Evolutionary conservation across 441 rosid species (phyloP), one percentile per base, ranked within the genome.

Genomic region (Corymbia citriodora): DNA sequence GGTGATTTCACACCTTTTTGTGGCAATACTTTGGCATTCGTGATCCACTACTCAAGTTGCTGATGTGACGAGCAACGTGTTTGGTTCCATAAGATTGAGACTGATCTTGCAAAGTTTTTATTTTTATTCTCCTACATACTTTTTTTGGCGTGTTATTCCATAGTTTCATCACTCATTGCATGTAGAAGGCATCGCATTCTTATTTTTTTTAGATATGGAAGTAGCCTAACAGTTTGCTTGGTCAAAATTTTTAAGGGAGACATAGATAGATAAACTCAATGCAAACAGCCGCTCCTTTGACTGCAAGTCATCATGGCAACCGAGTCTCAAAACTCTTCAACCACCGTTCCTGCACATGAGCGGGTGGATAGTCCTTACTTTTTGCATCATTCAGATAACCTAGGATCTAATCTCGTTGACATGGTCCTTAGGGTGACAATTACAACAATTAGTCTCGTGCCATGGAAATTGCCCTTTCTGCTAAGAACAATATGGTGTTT

Each of bases 311-410:
- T 6, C 13, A 9, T 23, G 29, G 29, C 63, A 57, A 9, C 3
- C 2, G 0, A 57, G 29, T 57, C 63, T 57, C 0, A 57, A 57
- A 12, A 27, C 63, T 57, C 29, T 57, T 57, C 13, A 57, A 2
- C 63, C 4, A 57, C 4, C 0, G 9, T 9, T 57, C 63, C 13
- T 6, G 4, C 4, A 21, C 27, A 9, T 23, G 63, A 57, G 63
- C 0, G 1, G 29, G 2, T 2, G 29, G 6, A 57, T 1, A 57
- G 0, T 12, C 13, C 29, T 9, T 57, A 23, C 23, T 57, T 9
- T 57, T 21, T 23, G 13, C 63, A 57, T 57, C 13, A 11, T 57
- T 57, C 0, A 9, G 1, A 57, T 57, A 57, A 57, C 63, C 29
- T 1, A 9, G 0, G 63, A 57, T 57, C 13, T 57, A 57, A 23